Evolutionary conservation across 2,329 filamentous ascomycete species (phyloP), one percentile per base, ranked within the genome.

Genomic region (Leptosphaerulina australis): DNA sequence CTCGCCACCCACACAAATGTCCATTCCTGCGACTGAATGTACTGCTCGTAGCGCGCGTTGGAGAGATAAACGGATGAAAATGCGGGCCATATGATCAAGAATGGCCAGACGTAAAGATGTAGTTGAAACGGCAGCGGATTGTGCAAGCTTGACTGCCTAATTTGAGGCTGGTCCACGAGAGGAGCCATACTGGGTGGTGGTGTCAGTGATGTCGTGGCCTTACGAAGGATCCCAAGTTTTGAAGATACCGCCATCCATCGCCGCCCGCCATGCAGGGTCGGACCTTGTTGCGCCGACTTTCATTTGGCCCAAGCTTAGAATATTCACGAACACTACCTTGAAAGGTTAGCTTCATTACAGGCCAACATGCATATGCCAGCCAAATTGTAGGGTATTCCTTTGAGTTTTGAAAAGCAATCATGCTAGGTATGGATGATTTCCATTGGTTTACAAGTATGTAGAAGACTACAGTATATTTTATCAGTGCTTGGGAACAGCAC

Each of bases 11-110:
- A 99, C 56, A 99, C 90, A 71, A 96, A 96, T 0, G 95, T 97
- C 93, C 94, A 99, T 80, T 99, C 94, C 63, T 88, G 86, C n/a
- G 88, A 92, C 65, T 88, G 85, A 59, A 99, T 95, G 78, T 97
- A 87, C 70, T 87, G 88, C 60, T 96, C 88, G 75, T 99, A 99
- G 60, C 90, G 85, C 44, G 91, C 87, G 55, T 86, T 81, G 17
- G 85, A 88, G 44, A 96, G 84, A 73, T 96, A 97, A 74, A 92
- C 86, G 72, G 89, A 85, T 59, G 96, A 83, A 76, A 97, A 97
- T 65, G 88, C 77, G 43, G 95, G 94, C 92, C 95, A 99, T 67
- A 92, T 79, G 62, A 97, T 86, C 53, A 87, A 79, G 69, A 97
- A 99, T 0, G 94, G 94, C 90, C 91, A 96, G 64, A 96, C 77